phyloP scores from a whole-genome alignment of 2,329 filamentous ascomycete species.

The Aspergillus sp. region DNA sequence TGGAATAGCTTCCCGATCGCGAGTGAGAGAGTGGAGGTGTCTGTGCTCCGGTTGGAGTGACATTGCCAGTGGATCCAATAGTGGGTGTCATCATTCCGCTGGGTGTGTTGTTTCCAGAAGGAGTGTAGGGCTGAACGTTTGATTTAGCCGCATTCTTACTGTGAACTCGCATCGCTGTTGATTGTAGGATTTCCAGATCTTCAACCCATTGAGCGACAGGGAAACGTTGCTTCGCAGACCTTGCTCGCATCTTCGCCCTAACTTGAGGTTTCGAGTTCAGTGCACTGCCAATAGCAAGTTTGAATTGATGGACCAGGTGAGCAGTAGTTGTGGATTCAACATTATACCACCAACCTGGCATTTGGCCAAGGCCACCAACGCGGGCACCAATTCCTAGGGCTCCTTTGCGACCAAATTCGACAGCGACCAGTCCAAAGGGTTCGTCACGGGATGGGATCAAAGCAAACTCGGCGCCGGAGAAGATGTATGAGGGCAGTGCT shows the following conservation, averaged over 20 bases:
- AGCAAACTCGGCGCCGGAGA: slow-evolving; percentile 67
- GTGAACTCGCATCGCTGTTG: slow-evolving; percentile 59
- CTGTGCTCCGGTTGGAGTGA: slow-evolving; percentile 42
- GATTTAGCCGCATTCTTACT: slow-evolving; percentile 42
- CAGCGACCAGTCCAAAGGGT: slow-evolving; percentile 67
- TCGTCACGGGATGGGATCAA: slow-evolving; percentile 69
- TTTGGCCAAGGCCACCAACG: slow-evolving; percentile 67
- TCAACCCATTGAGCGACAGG: slow-evolving; percentile 67
- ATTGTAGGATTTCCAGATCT: slow-evolving; percentile 62
- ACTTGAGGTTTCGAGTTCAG: slow-evolving; percentile 57
- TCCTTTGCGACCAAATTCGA: slow-evolving; percentile 68
- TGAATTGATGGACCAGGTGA: slow-evolving; percentile 66
- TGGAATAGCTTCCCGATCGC: slow-evolving; percentile 29
- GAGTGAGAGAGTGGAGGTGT: slow-evolving; percentile 36
- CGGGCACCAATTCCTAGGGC: slow-evolving; percentile 66
- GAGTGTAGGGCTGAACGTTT: slow-evolving; percentile 33
- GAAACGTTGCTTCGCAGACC: slow-evolving; percentile 65
- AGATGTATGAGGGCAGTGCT: slow-evolving; percentile 64
- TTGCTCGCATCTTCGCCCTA: slow-evolving; percentile 63
- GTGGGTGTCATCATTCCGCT: slow-evolving; percentile 37
- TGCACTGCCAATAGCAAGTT: slow-evolving; percentile 61
- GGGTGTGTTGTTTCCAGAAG: slow-evolving; percentile 45
- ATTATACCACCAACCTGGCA: slow-evolving; percentile 72
- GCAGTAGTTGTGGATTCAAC: slow-evolving; percentile 64
- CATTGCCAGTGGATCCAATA: slow-evolving; percentile 40